A percentile compares a stretch with the other conserved stretches of the same genome.
These are phyloP conservation scores for Phytopythium helicoides DNA, from an alignment of 352 stramenopile species.

Conservation along the genomic window DNA sequence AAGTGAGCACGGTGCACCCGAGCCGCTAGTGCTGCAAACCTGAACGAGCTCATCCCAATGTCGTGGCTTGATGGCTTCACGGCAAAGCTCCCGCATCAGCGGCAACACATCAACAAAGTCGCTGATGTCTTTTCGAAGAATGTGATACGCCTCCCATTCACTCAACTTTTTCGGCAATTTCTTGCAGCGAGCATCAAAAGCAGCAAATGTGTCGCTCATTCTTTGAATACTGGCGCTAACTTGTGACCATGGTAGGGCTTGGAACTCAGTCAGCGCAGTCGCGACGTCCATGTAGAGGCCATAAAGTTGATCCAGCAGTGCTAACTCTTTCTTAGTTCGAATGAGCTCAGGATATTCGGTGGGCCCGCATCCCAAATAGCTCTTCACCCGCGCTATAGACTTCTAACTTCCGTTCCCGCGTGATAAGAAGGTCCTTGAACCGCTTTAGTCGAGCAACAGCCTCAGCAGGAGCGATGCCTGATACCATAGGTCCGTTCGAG, in stretches of 20 bases:
- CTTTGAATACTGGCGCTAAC: constrained; percentile 45
- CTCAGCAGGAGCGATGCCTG: constrained; percentile 71
- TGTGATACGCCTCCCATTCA: constrained; percentile 85
- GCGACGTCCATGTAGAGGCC: constrained; percentile 88
- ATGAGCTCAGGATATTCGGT: constrained; percentile 80
- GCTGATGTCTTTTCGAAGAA: constrained; percentile 71
- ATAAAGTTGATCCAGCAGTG: constrained; percentile 86
- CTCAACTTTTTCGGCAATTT: constrained; percentile 82
- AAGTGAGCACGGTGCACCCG: constrained; percentile 6
- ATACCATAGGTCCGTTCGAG: constrained; percentile 65
- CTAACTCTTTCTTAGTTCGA: constrained; percentile 87
- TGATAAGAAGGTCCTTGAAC: constrained; percentile 81
- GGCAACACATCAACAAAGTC: constrained; percentile 87
- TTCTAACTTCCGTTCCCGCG: constrained; percentile 83
- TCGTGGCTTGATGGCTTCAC: constrained; percentile 82
- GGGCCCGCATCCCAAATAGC: constrained; percentile 83
- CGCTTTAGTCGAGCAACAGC: constrained; percentile 82
- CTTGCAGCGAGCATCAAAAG: constrained; percentile 71
- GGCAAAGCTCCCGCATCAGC: constrained; percentile 75
- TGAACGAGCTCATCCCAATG: constrained; percentile 86
- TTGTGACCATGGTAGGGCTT: constrained; percentile 56
- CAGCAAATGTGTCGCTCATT: constrained; percentile 65
- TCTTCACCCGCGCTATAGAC: constrained; percentile 87
- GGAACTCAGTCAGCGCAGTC: constrained; percentile 68
- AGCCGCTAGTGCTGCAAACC: constrained; percentile 25